Percentiles rank a stretch among this genome's conserved stretches.
phyloP scores from a whole-genome alignment of 305 asterid species.

The Rubia occidens region DNA sequence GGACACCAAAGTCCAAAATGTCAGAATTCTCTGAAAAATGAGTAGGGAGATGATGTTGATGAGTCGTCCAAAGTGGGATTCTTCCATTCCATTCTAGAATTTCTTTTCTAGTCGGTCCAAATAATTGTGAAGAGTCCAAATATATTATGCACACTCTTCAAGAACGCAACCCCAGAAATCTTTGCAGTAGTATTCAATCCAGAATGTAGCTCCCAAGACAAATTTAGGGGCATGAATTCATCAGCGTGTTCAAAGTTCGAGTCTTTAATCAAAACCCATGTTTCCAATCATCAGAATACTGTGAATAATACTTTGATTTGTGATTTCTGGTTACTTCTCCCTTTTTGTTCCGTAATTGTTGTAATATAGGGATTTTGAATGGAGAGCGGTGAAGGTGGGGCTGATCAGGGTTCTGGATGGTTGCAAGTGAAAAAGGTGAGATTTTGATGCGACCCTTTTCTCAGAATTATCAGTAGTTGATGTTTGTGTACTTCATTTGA shows the following conservation, averaged over 20 bases:
- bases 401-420: constrained; percentile 96
- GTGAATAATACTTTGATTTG: not conserved
- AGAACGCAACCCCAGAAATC: not conserved
- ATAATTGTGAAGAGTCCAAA: not conserved
- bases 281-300: constrained; percentile 1
- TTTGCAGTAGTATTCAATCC: not conserved
- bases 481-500: constrained; percentile 12
- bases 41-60: not conserved
- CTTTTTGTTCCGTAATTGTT: not conserved
- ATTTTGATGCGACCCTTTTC: constrained; percentile 19
- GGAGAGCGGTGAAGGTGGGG: constrained; percentile 58
- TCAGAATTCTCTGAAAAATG: not conserved
- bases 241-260: not conserved
- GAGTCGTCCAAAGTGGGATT: not conserved
- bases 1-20: constrained; percentile 10
- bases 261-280: not conserved
- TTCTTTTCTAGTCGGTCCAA: constrained; percentile 9
- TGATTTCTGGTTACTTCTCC: not conserved
- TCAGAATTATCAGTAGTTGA: constrained; percentile 11
- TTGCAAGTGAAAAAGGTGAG: constrained; percentile 92
- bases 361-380: constrained; percentile 34
- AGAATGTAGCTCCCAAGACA: not conserved
- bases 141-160: constrained; percentile 1
- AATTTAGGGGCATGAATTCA: not conserved
- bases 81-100: not conserved